These are phyloP conservation scores for Myxozyma vanderwaltii DNA, from an alignment of 805 yeast genomes.

Conservation along the genomic window DNA sequence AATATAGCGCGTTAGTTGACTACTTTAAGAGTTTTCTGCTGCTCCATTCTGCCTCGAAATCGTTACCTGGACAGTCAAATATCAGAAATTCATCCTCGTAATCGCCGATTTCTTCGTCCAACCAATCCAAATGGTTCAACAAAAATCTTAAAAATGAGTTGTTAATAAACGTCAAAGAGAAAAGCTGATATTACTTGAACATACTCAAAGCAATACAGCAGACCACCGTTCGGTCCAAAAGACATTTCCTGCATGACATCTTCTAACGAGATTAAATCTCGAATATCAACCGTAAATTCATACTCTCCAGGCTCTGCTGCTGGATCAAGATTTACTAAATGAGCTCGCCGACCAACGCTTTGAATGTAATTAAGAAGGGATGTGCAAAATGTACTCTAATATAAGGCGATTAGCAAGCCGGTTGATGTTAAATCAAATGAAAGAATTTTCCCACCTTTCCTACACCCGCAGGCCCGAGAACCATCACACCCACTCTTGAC, in stretches of 20 bases:
- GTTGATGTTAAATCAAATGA: neutral
- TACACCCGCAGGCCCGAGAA: constrained; percentile 97
- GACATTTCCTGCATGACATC: constrained; percentile 96
- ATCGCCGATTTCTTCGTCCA: constrained; percentile 96
- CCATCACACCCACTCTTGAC: constrained; percentile 94
- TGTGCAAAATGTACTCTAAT: constrained; percentile 80
- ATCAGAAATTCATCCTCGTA: constrained; percentile 90
- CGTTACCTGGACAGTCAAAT: constrained; percentile 87
- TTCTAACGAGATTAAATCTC: constrained; percentile 84
- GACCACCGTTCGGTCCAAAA: constrained; percentile 93
- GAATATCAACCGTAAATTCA: constrained; percentile 88
- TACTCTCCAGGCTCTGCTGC: constrained; percentile 93
- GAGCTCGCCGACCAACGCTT: constrained; percentile 87
- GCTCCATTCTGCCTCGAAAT: too few species aligned
- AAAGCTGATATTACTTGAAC: constrained; percentile 2
- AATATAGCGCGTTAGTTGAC: too few species aligned
- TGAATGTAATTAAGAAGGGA: constrained; percentile 85
- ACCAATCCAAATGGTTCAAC: constrained; percentile 89
- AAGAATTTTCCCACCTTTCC: constrained; percentile 56
- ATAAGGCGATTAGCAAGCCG: neutral
- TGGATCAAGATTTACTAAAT: constrained; percentile 92
- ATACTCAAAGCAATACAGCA: constrained; percentile 90
- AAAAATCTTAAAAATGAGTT: constrained; percentile 47
- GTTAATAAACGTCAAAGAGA: too few species aligned
- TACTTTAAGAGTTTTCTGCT: too few species aligned